Percentiles rank a stretch among this genome's conserved stretches.
These are phyloP conservation scores for Quercus alba DNA, from an alignment of 306 rosid species.

Conservation along the genomic window DNA sequence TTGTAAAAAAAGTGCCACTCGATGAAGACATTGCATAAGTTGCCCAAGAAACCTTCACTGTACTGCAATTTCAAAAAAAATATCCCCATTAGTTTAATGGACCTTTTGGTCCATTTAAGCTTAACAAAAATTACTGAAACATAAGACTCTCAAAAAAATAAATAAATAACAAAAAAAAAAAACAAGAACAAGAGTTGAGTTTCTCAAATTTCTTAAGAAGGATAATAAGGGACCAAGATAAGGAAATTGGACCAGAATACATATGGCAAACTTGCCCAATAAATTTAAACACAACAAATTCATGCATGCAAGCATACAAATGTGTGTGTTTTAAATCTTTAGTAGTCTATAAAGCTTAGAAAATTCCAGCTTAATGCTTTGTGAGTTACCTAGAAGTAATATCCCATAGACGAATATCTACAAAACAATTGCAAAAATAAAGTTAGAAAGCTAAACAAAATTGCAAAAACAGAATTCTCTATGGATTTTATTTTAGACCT, in stretches of 20 bases:
- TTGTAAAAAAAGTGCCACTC: no score
- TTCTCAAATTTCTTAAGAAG: neutral
- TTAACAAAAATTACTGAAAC: neutral
- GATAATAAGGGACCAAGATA: neutral
- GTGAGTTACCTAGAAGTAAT: slow-evolving; percentile 62
- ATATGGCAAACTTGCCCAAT: neutral
- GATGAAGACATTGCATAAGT: no score
- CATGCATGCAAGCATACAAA: neutral
- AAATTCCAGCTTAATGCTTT: neutral
- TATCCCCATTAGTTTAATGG: neutral
- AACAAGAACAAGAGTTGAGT: neutral
- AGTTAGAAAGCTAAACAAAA: neutral
- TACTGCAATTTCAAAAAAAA: no score
- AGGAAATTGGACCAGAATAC: neutral
- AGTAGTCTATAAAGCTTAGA: neutral
- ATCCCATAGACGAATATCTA: slow-evolving; percentile 94
- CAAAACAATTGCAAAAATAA: slow-evolving; percentile 5
- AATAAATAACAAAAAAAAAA: neutral
- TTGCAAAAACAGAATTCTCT: neutral
- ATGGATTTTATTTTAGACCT: neutral
- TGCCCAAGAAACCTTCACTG: no score
- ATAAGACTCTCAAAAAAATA: no score
- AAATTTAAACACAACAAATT: neutral
- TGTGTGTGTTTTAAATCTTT: neutral
- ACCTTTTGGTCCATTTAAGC: neutral